phyloP scores from a whole-genome alignment of 129 eudicot genomes.

The Erigeron canadensis region DNA sequence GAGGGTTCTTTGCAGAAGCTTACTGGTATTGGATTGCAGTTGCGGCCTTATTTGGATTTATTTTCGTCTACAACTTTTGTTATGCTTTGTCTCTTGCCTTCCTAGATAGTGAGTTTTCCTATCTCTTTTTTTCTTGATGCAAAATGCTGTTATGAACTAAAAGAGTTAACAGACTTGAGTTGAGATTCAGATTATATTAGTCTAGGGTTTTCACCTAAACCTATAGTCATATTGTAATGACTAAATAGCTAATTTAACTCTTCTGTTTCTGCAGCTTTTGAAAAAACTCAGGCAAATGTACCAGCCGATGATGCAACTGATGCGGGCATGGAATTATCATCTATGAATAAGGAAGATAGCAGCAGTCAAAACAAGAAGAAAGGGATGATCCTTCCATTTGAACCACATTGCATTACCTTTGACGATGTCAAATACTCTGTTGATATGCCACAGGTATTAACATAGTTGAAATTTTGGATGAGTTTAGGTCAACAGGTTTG shows the following conservation, averaged over 20 bases:
- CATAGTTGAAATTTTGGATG: neutral
- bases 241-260: too few relatives aligned
- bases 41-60: slow-evolving; percentile 52
- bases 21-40: slow-evolving; percentile 76
- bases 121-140: neutral
- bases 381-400: slow-evolving; percentile 84
- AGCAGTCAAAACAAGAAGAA: slow-evolving; percentile 32
- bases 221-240: neutral
- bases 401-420: slow-evolving; percentile 77
- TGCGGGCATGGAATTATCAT: slow-evolving; percentile 32
- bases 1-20: slow-evolving; percentile 58
- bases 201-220: neutral
- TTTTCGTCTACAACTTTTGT: slow-evolving; percentile 42
- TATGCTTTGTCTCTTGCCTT: slow-evolving; percentile 45
- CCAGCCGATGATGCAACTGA: slow-evolving; percentile 28
- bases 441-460: slow-evolving; percentile 88
- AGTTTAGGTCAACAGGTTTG: neutral
- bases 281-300: slow-evolving; percentile 49
- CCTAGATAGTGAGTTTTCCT: slow-evolving; percentile 54
- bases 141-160: too few relatives aligned
- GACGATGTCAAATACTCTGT: slow-evolving; percentile 75
- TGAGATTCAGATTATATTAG: neutral
- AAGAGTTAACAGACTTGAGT: neutral
- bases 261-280: slow-evolving; percentile 50
- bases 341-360: slow-evolving; percentile 17